Evolutionary conservation across 768 basidiomycete species (phyloP), one percentile per base, ranked within the genome.

Genomic region (Boletus reticulatus): DNA sequence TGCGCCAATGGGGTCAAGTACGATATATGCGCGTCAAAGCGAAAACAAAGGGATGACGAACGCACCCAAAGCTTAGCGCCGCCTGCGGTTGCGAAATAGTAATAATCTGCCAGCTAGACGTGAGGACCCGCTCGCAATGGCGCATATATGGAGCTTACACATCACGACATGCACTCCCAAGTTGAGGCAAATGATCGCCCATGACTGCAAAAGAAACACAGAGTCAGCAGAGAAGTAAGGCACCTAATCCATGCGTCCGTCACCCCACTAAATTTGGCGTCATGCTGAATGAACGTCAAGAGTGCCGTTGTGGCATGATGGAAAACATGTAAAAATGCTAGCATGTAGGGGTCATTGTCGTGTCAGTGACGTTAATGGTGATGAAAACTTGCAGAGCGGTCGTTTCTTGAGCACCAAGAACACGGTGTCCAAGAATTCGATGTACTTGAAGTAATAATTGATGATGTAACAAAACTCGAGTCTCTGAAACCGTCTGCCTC

Each of bases 321-420:
- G 79, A 95, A 98, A 55, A 98, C 93, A 72, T 98, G 96, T 57
- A 98, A 79, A 76, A 98, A 98, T 61, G 92, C 94, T 94, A 63
- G 34, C 11, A 27, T 12, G 46, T 16, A 32, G 31, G 22, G 37
- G 13, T 60, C 38, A 53, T 48, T 31, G 6, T 32, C 14, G 27
- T 34, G 36, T 49, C 29, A 38, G 47, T 32, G 36, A 22, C 19
- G 3, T 22, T 29, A 51, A 39, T 31, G 5, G 17, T 14, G 27
- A 37, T 6, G 39, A 37, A 42, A 43, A 76, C 88, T 63, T 67
- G 91, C 94, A 89, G 48, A 98, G 80, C 3, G 92, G 92, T 73
- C 97, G 96, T 83, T 98, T 98, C 84, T 95, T 98, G 63, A 97
- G 78, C 19, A 92, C 92, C 50, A 98, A 83, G 82, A 98, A 97